Conservation (phyloP, 2,329 filamentous ascomycete species). For the Alternaria alternata region DNA sequence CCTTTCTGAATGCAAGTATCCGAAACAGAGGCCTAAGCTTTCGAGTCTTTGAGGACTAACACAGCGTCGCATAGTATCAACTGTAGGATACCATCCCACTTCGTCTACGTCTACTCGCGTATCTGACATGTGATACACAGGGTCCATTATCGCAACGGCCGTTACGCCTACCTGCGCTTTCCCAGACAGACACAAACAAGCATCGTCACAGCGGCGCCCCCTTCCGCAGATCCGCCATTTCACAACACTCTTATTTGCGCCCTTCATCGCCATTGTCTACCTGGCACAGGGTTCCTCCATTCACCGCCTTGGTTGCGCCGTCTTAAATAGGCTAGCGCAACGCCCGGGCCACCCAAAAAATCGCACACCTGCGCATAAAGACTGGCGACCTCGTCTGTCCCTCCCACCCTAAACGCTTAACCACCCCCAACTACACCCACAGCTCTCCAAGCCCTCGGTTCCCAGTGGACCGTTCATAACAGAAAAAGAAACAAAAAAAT, state of each 20-base stretch:
- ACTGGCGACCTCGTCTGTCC: constrained; percentile 25
- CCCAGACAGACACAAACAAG: background rate
- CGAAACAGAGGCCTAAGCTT: background rate
- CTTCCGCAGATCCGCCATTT: background rate
- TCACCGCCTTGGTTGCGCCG: constrained; percentile 30
- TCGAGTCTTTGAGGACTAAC: background rate
- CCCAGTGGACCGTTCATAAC: constrained; percentile 46
- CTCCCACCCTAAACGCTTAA: constrained; percentile 31
- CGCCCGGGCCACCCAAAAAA: constrained; percentile 30
- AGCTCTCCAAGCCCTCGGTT: constrained; percentile 39
- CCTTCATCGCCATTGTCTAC: constrained; percentile 11
- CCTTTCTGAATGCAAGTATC: background rate
- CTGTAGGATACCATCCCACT: background rate
- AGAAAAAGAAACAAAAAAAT: constrained; percentile 52
- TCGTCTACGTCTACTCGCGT: background rate
- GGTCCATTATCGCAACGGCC: constrained; percentile 1
- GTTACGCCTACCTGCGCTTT: constrained; percentile 7
- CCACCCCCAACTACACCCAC: constrained; percentile 34
- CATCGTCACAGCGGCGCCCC: background rate
- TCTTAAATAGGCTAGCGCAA: constrained; percentile 25
- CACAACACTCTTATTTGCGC: background rate
- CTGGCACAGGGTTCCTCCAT: constrained; percentile 26
- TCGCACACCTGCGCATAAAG: constrained; percentile 39
- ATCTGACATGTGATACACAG: constrained; percentile 18
- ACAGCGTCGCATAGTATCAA: background rate